Evolutionary conservation across 116 monocot genomes (phyloP).

Genomic region (Papilionanthe hybrid): DNA sequence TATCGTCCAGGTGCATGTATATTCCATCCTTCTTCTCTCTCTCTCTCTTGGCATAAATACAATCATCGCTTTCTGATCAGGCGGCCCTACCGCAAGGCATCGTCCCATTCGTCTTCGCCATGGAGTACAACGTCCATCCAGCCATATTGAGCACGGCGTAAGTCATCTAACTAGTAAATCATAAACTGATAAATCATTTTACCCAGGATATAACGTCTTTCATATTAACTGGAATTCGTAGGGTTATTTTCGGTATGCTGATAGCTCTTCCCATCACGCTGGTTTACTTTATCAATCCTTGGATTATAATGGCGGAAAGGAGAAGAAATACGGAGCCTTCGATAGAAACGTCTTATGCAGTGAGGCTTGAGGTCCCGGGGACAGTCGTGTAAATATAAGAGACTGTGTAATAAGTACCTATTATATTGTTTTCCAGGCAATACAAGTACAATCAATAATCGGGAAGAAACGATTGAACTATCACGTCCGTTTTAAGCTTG

Average conservation of each 20-base stretch:
- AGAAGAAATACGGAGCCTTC: too few relatives aligned
- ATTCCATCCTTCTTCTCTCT: not conserved
- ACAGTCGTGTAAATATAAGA: too few relatives aligned
- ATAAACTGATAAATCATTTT: not conserved
- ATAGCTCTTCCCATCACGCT: constrained; percentile 2
- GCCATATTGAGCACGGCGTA: constrained; percentile 62
- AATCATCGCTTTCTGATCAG: constrained; percentile 23
- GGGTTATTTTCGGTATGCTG: constrained; percentile 5
- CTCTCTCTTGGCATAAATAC: not conserved
- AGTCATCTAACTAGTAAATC: too few relatives aligned
- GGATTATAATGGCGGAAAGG: not conserved
- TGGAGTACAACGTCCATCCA: constrained; percentile 69
- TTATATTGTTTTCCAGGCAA: too few relatives aligned
- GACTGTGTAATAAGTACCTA: too few relatives aligned
- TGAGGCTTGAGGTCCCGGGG: too few relatives aligned
- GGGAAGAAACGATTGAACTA: too few relatives aligned
- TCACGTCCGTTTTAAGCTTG: too few relatives aligned
- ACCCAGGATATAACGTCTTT: too few relatives aligned
- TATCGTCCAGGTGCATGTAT: constrained; percentile 46
- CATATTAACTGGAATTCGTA: too few relatives aligned
- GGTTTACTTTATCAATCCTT: not conserved
- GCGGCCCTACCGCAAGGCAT: constrained; percentile 73
- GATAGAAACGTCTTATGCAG: too few relatives aligned
- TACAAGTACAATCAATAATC: too few relatives aligned
- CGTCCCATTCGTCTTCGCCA: constrained; percentile 69